Percentiles rank a stretch among this genome's conserved stretches.
phyloP scores from a whole-genome alignment of 352 stramenopile genomes.

The Globisporangium emineosum region DNA sequence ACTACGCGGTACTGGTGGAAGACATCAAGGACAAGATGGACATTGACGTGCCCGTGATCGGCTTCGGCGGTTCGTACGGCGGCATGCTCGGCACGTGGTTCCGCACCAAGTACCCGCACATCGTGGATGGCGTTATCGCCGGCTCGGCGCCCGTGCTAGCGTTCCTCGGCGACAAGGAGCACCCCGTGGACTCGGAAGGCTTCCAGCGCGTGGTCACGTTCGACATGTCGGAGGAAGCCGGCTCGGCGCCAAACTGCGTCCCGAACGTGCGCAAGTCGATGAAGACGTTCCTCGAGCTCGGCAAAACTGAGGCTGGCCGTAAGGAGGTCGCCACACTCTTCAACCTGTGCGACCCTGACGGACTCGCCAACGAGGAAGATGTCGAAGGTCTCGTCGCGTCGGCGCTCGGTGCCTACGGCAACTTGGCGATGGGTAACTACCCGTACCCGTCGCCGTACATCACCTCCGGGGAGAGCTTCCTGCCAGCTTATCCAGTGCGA shows the following conservation, averaged over 20 bases:
- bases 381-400: conserved; percentile 14
- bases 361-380: conserved; percentile 24
- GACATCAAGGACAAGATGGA: conserved; percentile 35
- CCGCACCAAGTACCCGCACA: conserved; percentile 69
- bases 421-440: conserved; percentile 46
- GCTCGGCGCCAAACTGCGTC: conserved; percentile 33
- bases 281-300: conserved; percentile 80
- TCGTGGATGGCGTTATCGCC: conserved; percentile 63
- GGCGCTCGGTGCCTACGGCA: conserved; percentile 24
- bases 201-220: conserved; percentile 40
- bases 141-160: conserved; percentile 60
- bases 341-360: conserved; percentile 26
- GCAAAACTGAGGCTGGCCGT: conserved; percentile 16
- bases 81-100: conserved; percentile 79
- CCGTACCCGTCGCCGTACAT: conserved; percentile 54
- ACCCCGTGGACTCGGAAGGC: conserved; percentile 35
- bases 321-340: conserved; percentile 25
- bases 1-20: conserved; percentile 62
- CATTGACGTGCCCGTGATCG: conserved; percentile 51
- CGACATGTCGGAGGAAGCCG: conserved; percentile 36
- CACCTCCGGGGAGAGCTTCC: conserved; percentile 31
- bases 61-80: conserved; percentile 77
- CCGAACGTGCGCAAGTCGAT: conserved; percentile 74
- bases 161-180: conserved; percentile 42
- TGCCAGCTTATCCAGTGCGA: conserved; percentile 41